Percentiles rank a stretch among this genome's conserved stretches.
phyloP scores from a whole-genome alignment of 2,329 filamentous ascomycete species.

The Diplodia seriata region DNA sequence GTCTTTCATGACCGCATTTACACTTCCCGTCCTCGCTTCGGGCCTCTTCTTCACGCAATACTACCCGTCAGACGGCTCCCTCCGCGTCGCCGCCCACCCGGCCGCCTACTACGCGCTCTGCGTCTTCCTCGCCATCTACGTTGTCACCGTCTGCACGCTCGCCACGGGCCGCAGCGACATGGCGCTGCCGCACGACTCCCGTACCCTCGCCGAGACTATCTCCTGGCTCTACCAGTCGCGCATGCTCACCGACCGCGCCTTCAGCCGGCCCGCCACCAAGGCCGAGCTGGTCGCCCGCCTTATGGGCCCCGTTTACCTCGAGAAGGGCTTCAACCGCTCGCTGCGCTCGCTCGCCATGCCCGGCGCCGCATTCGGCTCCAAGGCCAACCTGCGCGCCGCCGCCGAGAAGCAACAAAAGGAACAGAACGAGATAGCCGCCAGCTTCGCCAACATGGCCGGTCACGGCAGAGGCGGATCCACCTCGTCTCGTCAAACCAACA shows the following conservation, averaged over 20 bases:
- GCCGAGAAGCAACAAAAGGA: slow-evolving; percentile 21
- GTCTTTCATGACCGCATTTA: slow-evolving; percentile 61
- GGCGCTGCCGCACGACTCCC: slow-evolving; percentile 75
- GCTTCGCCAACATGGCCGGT: slow-evolving; percentile 10
- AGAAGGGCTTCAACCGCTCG: slow-evolving; percentile 46
- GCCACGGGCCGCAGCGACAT: slow-evolving; percentile 67
- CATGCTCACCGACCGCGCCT: slow-evolving; percentile 74
- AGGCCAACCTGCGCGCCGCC: slow-evolving; percentile 28
- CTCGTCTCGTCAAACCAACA: not conserved
- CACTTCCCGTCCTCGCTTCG: slow-evolving; percentile 71
- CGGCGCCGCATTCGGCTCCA: slow-evolving; percentile 35
- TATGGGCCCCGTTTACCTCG: slow-evolving; percentile 62
- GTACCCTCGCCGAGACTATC: slow-evolving; percentile 76
- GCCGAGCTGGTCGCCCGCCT: slow-evolving; percentile 73
- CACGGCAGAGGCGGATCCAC: not conserved
- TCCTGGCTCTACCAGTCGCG: slow-evolving; percentile 78
- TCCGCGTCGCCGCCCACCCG: slow-evolving; percentile 71
- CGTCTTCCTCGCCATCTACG: slow-evolving; percentile 73
- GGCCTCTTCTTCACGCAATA: slow-evolving; percentile 78
- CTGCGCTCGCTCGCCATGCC: slow-evolving; percentile 41
- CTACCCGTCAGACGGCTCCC: slow-evolving; percentile 45
- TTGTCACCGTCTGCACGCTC: slow-evolving; percentile 63
- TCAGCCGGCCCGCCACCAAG: slow-evolving; percentile 71
- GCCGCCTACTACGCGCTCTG: slow-evolving; percentile 77
- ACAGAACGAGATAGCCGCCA: slow-evolving; percentile 17